Conservation (phyloP, 176 grass and related monocot genomes). For the Typha latifolia region DNA sequence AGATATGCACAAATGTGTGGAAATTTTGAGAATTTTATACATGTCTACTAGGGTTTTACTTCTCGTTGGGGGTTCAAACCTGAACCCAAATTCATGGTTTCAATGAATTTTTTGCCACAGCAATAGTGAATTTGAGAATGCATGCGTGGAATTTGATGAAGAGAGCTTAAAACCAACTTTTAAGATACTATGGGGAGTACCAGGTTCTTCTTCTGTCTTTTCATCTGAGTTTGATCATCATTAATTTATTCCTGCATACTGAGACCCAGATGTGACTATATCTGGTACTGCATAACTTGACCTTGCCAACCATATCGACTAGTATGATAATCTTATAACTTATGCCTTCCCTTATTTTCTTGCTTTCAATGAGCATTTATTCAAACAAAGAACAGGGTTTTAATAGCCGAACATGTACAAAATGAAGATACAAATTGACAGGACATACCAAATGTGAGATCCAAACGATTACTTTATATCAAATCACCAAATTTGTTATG, state of each 20-base stretch:
- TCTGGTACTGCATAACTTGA: too few species aligned
- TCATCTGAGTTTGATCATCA: slow-evolving; percentile 1
- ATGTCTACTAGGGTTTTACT: background rate
- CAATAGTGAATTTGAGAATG: slow-evolving; percentile 70
- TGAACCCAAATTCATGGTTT: background rate
- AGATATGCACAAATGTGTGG: too few species aligned
- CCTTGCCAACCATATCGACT: too few species aligned
- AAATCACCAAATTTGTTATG: too few species aligned
- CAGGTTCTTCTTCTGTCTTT: slow-evolving; percentile 32
- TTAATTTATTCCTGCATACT: slow-evolving; percentile 1
- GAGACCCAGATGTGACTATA: background rate
- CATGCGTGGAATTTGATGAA: slow-evolving; percentile 76
- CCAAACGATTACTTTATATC: too few species aligned
- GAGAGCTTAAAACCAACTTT: slow-evolving; percentile 68
- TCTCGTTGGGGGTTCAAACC: background rate
- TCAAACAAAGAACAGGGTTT: too few species aligned
- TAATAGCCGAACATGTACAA: too few species aligned
- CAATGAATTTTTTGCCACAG: slow-evolving; percentile 24
- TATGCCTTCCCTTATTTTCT: too few species aligned
- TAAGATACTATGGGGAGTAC: slow-evolving; percentile 81
- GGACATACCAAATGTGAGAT: too few species aligned
- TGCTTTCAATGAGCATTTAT: too few species aligned
- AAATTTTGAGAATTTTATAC: background rate
- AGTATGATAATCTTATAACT: too few species aligned
- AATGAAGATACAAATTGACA: too few species aligned